Evolutionary conservation across 345 rosid genomes (phyloP).

Genomic region (Brassica incana): DNA sequence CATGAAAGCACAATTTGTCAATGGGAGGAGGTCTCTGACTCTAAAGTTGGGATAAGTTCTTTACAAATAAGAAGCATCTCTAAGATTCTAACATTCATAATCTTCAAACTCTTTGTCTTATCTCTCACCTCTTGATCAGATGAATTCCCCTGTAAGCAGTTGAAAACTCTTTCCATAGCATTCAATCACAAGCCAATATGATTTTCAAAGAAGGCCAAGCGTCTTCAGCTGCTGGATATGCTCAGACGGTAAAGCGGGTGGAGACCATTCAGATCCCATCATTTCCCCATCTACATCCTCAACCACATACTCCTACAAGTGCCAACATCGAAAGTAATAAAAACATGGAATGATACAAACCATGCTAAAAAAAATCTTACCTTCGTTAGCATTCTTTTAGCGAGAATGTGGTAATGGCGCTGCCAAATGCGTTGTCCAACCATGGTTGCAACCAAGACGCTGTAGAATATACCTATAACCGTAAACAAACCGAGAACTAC

Average conservation of each 20-base stretch:
- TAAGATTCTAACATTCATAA: constrained; percentile 12
- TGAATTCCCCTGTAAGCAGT: constrained; percentile 3
- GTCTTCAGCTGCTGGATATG: constrained; percentile 91
- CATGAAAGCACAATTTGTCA: constrained; percentile 26
- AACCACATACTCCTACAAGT: constrained; percentile 84
- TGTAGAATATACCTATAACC: constrained; percentile 91
- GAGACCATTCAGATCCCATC: constrained; percentile 85
- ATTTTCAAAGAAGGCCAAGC: constrained; percentile 73
- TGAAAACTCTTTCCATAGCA: constrained; percentile 6
- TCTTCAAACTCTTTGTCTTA: constrained; percentile 1
- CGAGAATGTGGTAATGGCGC: constrained; percentile 97
- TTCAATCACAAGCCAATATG: constrained; percentile 17
- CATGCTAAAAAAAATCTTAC: constrained; percentile 45
- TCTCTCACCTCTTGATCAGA: constrained; percentile 24
- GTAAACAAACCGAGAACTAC: constrained; percentile 89
- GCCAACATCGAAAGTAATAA: neutral
- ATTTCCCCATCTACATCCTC: constrained; percentile 97
- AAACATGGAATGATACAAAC: neutral
- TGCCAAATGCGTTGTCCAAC: constrained; percentile 99
- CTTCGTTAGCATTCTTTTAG: constrained; percentile 96
- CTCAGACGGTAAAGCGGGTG: constrained; percentile 83
- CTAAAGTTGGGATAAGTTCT: constrained; percentile 21
- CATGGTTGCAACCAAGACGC: constrained; percentile 98
- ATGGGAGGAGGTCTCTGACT: constrained; percentile 19
- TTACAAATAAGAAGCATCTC: constrained; percentile 26